Percentiles rank a stretch among this genome's conserved stretches.
Conservation (phyloP, 352 stramenopile genomes). For the Pythium sp. region DNA sequence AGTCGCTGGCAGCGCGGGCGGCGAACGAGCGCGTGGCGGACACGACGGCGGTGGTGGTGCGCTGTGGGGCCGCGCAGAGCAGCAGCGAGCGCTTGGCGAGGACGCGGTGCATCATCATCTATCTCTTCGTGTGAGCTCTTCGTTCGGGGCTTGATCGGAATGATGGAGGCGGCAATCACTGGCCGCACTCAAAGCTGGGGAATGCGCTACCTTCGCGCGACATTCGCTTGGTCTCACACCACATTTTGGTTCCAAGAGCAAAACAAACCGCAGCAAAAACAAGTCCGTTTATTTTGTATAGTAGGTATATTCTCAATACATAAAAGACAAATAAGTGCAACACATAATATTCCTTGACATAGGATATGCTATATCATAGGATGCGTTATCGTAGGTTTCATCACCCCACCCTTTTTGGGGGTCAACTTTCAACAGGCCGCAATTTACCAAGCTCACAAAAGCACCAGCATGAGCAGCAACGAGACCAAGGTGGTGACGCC, state of each 20-base stretch:
- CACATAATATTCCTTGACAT: too few relatives aligned
- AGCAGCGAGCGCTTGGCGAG: conserved; percentile 16
- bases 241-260: too few relatives aligned
- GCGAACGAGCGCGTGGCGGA: conserved; percentile 26
- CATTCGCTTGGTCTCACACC: neutral
- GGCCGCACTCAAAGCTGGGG: conserved; percentile 3
- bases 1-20: conserved; percentile 12
- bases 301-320: neutral
- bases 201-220: conserved; percentile 15
- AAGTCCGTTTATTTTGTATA: neutral
- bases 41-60: conserved; percentile 9
- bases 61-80: conserved; percentile 12
- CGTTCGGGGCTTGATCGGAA: neutral
- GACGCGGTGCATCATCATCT: conserved; percentile 23
- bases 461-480: neutral
- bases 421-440: conserved; percentile 5
- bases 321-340: neutral
- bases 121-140: conserved; percentile 2
- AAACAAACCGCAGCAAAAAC: neutral
- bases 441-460: conserved; percentile 2
- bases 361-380: conserved; percentile 1
- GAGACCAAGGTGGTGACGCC: neutral
- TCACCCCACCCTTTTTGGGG: neutral
- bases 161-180: conserved; percentile 14
- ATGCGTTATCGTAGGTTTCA: neutral